Conservation (phyloP, 2,329 filamentous ascomycete species). For the Aureobasidium melanogenum region DNA sequence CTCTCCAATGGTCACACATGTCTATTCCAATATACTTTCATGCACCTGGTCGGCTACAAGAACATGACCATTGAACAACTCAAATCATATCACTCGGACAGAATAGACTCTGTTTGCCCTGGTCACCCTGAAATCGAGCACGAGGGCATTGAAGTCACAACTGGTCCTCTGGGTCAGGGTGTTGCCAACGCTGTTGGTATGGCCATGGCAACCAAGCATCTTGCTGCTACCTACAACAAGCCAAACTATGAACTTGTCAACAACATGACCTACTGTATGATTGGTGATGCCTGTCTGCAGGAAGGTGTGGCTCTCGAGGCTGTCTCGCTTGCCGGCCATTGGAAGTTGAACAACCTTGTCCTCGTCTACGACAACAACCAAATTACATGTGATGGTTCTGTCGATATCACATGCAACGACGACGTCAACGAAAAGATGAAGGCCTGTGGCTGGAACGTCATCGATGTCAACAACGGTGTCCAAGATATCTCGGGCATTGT, state of each 20-base stretch:
- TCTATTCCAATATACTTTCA: conserved; percentile 47
- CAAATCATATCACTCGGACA: conserved; percentile 44
- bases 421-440: conserved; percentile 51
- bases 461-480: conserved; percentile 46
- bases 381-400: conserved; percentile 49
- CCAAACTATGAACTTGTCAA: conserved; percentile 40
- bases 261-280: conserved; percentile 48
- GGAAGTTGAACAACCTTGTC: conserved; percentile 46
- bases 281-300: conserved; percentile 50
- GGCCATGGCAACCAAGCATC: conserved; percentile 49
- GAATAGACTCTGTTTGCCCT: conserved; percentile 41
- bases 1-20: conserved; percentile 52
- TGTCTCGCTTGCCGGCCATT: conserved; percentile 48
- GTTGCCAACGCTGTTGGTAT: conserved; percentile 53
- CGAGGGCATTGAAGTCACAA: conserved; percentile 51
- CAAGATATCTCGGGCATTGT: conserved; percentile 44
- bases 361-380: conserved; percentile 54
- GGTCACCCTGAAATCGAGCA: conserved; percentile 47
- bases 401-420: conserved; percentile 45
- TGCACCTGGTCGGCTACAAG: conserved; percentile 45
- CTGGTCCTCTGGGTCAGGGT: conserved; percentile 50
- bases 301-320: conserved; percentile 52
- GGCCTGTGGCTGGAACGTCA: conserved; percentile 46
- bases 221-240: conserved; percentile 46
- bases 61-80: conserved; percentile 49